Base-by-base conservation (phyloP, 306 rosid species). In the Sophora flavescens region DNA sequence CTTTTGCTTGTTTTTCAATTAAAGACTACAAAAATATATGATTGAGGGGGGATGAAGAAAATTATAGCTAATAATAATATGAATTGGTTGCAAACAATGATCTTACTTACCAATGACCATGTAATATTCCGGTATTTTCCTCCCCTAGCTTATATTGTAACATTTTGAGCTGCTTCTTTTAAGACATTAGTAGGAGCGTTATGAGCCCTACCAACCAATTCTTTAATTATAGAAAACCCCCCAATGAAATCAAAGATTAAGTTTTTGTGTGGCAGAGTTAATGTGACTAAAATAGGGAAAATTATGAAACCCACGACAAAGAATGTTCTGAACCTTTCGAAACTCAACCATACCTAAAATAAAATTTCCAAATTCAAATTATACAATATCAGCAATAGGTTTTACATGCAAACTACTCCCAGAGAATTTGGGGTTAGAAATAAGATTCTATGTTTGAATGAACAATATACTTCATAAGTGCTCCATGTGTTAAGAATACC, bases 1-100 rank as follows among this genome's bases (percentile, higher is more conserved):
- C 99, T 85, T 92, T 95, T 22, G 97, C 97, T 89, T 95, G 99
- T 78, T 95, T 95, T 76, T 95, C 99, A 79, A 97, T 95, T 72
- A 95, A 83, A 76, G 99, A 95, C 99, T 95, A 72, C 84, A 61
- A 74, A 35, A 15, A 53, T 2, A 39, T 33, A 76, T 78, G n/a
- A 72, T 10, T 3, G 42, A 9, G 6, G 3, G 2, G 35, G 33
- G 2, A 41, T 41, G 58, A 47, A 42, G 56, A 62, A 71, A 5
- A 11, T 59, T 17, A 68, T 11, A 57, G 75, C 10, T 54, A 12
- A 38, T 36, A 36, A 73, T 15, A 35, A 59, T 18, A 5, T 11
- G 17, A 74, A 33, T 2, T 63, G 48, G 65, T 58, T 44, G 11
- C 11, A 44, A 76, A 80, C 8, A 57, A 17, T 11, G 77, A n/a